A percentile compares a stretch with the other conserved stretches of the same genome.
These are phyloP conservation scores for Nemania sp. DNA, from an alignment of 2,329 filamentous ascomycete species.

Conservation along the genomic window DNA sequence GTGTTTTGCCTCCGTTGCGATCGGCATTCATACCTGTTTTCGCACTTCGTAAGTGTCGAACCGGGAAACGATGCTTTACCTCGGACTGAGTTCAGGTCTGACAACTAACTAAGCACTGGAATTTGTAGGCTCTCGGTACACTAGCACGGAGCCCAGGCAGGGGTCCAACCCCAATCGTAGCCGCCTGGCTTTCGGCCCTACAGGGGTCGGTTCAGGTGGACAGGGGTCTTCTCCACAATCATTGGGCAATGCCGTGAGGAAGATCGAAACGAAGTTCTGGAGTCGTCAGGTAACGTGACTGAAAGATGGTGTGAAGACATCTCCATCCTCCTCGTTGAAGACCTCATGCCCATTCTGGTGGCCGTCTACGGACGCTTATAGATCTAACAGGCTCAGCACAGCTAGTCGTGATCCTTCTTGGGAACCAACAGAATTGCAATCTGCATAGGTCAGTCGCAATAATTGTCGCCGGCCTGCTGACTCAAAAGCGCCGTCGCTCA, in stretches of 20 bases:
- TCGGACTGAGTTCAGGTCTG: no score
- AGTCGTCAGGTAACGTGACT: conserved; percentile 38
- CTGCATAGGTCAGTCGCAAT: no score
- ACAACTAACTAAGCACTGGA: neutral
- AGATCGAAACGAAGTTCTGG: conserved; percentile 29
- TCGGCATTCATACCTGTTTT: neutral
- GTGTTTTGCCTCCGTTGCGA: conserved; percentile 19
- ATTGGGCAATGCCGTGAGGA: conserved; percentile 36
- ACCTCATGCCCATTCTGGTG: conserved; percentile 15
- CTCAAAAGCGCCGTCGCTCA: no score
- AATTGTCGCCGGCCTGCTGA: no score
- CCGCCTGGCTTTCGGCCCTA: conserved; percentile 31
- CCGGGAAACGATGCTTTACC: neutral
- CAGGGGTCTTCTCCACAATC: conserved; percentile 35
- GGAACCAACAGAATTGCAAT: conserved; percentile 5
- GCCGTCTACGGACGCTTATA: neutral
- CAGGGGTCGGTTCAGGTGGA: conserved; percentile 36
- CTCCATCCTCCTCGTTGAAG: conserved; percentile 24
- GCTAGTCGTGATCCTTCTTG: neutral
- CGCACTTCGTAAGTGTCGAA: neutral
- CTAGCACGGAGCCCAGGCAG: conserved; percentile 11
- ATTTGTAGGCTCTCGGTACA: neutral
- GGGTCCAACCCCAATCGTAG: conserved; percentile 36
- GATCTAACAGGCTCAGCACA: neutral
- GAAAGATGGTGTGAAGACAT: conserved; percentile 35